phyloP scores from a whole-genome alignment of 2,329 filamentous ascomycete genomes.

The Phaeosphaeriaceae sp. region DNA sequence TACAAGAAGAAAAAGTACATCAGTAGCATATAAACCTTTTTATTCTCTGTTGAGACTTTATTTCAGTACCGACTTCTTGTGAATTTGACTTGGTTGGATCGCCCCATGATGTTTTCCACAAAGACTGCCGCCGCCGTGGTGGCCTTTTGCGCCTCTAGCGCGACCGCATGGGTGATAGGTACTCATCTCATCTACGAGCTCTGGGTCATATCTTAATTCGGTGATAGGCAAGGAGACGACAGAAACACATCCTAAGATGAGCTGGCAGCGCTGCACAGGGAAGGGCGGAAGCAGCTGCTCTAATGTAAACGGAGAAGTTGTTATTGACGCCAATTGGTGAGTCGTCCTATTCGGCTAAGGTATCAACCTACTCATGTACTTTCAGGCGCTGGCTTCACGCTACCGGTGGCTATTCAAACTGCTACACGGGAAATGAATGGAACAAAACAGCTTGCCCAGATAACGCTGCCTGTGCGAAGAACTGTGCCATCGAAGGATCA shows the following conservation, averaged over 20 bases:
- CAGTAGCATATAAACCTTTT: slow-evolving; percentile 14
- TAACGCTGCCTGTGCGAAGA: slow-evolving; percentile 37
- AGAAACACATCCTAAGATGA: slow-evolving; percentile 47
- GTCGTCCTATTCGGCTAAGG: too few relatives aligned
- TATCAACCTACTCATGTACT: too few relatives aligned
- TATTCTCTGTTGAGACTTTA: slow-evolving; percentile 6
- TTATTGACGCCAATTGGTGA: slow-evolving; percentile 52
- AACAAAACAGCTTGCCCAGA: slow-evolving; percentile 45
- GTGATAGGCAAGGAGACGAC: slow-evolving; percentile 22
- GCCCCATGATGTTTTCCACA: slow-evolving; percentile 28
- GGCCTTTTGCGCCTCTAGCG: slow-evolving; percentile 32
- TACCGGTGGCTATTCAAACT: slow-evolving; percentile 46
- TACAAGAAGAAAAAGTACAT: background rate
- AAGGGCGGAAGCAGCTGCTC: slow-evolving; percentile 41
- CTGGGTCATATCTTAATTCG: too few relatives aligned
- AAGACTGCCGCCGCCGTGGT: slow-evolving; percentile 25
- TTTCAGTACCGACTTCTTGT: background rate
- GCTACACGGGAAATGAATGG: slow-evolving; percentile 51
- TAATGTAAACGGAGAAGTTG: slow-evolving; percentile 42
- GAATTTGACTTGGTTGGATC: background rate
- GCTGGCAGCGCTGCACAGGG: slow-evolving; percentile 43
- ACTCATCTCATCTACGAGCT: slow-evolving; percentile 10
- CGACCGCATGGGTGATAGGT: slow-evolving; percentile 45
- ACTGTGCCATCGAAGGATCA: slow-evolving; percentile 48
- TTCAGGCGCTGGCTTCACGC: slow-evolving; percentile 52